Base-by-base conservation (phyloP, 208 protist species). In the Leishmania mexicana region DNA sequence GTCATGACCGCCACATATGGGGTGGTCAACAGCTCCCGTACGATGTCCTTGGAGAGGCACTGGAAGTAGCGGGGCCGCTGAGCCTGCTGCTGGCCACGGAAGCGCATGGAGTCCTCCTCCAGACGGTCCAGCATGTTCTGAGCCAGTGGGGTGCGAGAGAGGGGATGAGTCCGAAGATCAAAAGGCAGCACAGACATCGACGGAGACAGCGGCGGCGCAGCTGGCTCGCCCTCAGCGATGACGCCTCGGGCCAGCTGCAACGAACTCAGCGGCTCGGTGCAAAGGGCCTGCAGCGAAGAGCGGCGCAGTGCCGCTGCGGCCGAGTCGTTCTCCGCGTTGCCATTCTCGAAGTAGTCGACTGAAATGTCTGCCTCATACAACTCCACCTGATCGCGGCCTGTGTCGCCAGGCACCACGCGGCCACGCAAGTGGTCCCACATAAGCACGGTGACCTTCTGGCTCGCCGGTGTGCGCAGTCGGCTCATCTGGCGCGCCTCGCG, bases 41-140 rank as follows among this genome's bases (percentile, higher is more conserved):
- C 76, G 24, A 64, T 62, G 38, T 89, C 84, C n/a, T 53, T 68
- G 6, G 85, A 79, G 28, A 98, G 85, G 19, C 81, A 80, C 53
- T 64, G 79, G 68, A 96, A 83, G 45, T 78, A 82, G 70, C 81
- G 78, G 10, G 78, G 62, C 8, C 79, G 67, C 67, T 87, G 82
- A 49, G 88, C 53, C 70, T 83, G 81, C 81, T 90, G 84, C 81
- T 94, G 85, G 7, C 81, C 45, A n/a, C 85, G 84, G 84, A 93
- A 98, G 67, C 87, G 83, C 49, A 53, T 60, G 19, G 92, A 88
- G 85, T 98, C 95, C 45, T 93, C 87, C 72, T 94, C 89, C 28
- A 98, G 81, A 3, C 95, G 88, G 51, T 89, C 82, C 70, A 97
- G 88, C 93, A 98, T 95, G 78, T 88, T 86, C 73, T 90, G 76